Conservation (phyloP, 176 grass and related monocot species). For the Aegilops umbellulata region DNA sequence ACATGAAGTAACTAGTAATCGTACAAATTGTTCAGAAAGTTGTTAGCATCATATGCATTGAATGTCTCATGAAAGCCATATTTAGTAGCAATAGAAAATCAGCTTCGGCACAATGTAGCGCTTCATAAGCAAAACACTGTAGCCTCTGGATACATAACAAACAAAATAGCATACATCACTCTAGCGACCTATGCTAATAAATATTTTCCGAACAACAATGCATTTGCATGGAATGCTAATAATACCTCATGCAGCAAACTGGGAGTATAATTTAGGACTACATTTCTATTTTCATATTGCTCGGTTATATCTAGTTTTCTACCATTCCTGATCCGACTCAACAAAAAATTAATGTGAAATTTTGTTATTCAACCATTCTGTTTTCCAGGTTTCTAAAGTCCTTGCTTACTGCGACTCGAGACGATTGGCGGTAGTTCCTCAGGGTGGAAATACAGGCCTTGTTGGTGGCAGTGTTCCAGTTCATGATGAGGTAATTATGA, state of each 20-base stretch:
- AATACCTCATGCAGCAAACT: background rate
- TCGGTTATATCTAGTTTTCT: background rate
- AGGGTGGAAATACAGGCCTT: slow-evolving; percentile 96
- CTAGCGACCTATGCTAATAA: background rate
- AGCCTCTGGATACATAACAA: background rate
- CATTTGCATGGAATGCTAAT: background rate
- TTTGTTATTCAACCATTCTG: slow-evolving; percentile 19
- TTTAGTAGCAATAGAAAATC: background rate
- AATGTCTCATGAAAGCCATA: background rate
- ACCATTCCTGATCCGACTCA: background rate
- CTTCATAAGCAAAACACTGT: background rate
- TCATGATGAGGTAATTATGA: slow-evolving; percentile 71
- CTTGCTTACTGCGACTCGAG: slow-evolving; percentile 89
- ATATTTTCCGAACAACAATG: background rate
- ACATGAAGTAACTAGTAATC: background rate
- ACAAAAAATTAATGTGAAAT: background rate
- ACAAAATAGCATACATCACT: background rate
- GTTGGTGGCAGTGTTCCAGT: slow-evolving; percentile 97
- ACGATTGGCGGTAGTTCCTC: slow-evolving; percentile 78
- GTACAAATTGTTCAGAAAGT: background rate
- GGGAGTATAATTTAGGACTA: background rate
- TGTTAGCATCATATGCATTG: background rate
- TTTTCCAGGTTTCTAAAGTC: slow-evolving; percentile 92
- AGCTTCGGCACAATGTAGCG: background rate
- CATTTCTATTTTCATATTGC: background rate